Conservation (phyloP, 805 yeast genomes). For the Candida koratica region DNA sequence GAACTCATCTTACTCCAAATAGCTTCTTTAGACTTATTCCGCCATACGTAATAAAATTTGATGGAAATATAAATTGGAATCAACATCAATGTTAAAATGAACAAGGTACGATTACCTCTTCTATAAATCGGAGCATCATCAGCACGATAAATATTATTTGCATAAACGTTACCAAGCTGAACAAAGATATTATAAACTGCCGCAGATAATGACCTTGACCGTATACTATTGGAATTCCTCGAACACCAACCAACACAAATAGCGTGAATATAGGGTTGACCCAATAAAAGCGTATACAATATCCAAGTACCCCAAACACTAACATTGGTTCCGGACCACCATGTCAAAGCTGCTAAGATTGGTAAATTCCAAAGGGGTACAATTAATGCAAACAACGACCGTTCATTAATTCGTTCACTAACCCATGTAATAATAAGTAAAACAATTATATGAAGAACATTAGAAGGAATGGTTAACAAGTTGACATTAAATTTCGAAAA, state of each 20-base stretch:
- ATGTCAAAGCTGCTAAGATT: constrained; percentile 29
- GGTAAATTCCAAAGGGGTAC: constrained; percentile 32
- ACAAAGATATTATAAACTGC: constrained; percentile 26
- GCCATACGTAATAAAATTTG: constrained; percentile 22
- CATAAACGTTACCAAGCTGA: constrained; percentile 24
- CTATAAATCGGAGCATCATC: constrained; percentile 27
- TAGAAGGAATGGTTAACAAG: constrained; percentile 22
- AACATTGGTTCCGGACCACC: constrained; percentile 40
- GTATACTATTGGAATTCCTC: constrained; percentile 23
- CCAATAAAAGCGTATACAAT: constrained; percentile 25
- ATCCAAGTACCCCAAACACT: constrained; percentile 43
- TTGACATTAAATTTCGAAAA: constrained; percentile 22
- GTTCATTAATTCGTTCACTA: constrained; percentile 31
- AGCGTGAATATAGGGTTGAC: constrained; percentile 33
- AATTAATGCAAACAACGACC: constrained; percentile 21
- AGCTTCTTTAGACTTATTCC: constrained; percentile 17
- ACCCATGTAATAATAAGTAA: constrained; percentile 34
- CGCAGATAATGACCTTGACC: constrained; percentile 26
- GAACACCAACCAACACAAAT: constrained; percentile 29
- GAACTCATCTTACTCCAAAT: constrained; percentile 19
- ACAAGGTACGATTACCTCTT: constrained; percentile 24
- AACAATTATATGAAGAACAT: constrained; percentile 29
- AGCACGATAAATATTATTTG: constrained; percentile 24
- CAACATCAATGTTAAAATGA: constrained; percentile 19
- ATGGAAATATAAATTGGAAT: constrained; percentile 20